Evolutionary conservation across 2,329 filamentous ascomycete genomes (phyloP).

Genomic region (Penicillium olsonii): DNA sequence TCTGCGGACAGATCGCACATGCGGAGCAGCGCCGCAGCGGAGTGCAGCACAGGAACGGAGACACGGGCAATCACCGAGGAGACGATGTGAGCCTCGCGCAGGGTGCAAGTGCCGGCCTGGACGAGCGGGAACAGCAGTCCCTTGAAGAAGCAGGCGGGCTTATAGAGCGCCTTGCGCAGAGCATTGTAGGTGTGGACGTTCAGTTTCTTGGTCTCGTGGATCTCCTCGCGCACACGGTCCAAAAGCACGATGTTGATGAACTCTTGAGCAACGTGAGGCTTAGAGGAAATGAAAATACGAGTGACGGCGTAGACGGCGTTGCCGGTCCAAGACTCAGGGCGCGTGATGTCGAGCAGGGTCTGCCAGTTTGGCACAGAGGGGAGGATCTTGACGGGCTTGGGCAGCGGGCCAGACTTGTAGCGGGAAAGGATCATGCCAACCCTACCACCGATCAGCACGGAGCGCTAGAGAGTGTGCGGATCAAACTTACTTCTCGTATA

Average conservation of each 20-base stretch:
- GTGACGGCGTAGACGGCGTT: constrained; percentile 88
- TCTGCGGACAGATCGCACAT: constrained; percentile 93
- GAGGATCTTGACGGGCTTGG: constrained; percentile 96
- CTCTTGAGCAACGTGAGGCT: constrained; percentile 74
- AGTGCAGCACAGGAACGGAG: constrained; percentile 87
- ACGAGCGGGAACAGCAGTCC: constrained; percentile 91
- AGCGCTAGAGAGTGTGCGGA: not conserved
- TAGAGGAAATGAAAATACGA: constrained; percentile 85
- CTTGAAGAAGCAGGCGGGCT: constrained; percentile 95
- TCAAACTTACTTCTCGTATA: constrained; percentile 74
- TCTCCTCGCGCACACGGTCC: constrained; percentile 88
- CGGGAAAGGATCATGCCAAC: constrained; percentile 85
- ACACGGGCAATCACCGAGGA: constrained; percentile 81
- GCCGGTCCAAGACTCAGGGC: constrained; percentile 74
- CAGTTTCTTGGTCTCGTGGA: constrained; percentile 89
- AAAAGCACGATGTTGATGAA: constrained; percentile 88
- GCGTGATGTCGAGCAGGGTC: constrained; percentile 80
- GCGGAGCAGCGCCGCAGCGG: constrained; percentile 84
- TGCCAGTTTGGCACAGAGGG: constrained; percentile 92
- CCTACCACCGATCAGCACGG: constrained; percentile 46
- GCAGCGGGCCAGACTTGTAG: constrained; percentile 94
- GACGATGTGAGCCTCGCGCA: constrained; percentile 90
- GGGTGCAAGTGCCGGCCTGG: constrained; percentile 79
- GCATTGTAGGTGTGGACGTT: constrained; percentile 95
- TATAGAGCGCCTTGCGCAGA: constrained; percentile 89